Evolutionary conservation across 306 rosid species (phyloP), one percentile per base, ranked within the genome.

Genomic region (Gynostemma pentaphyllum): DNA sequence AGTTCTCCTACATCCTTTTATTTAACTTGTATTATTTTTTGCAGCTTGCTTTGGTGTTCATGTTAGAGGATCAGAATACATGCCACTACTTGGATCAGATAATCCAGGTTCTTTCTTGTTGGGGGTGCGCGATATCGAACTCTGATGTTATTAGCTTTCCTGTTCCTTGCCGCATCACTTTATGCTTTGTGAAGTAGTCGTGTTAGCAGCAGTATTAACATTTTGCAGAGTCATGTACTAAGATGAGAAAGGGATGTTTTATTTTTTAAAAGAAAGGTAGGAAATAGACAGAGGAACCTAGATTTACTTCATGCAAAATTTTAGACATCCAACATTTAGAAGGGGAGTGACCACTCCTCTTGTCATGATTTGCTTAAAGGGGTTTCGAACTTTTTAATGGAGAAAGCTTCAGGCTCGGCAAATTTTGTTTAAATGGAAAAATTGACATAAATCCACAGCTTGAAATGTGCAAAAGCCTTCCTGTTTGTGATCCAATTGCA

Each of bases 1-100:
- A 36, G 9, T 49, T 66, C 53, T 39, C 29, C 44, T 22, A 22
- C 7, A 49, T 41, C 40, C 26, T 9, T 60, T 14, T 27, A n/a
- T 12, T 26, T 54, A 45, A 46, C 22, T 55, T 67, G 30, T 27
- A 3, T 15, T 61, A 63, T 21, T 75, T 71, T 64, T 14, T 74
- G 88, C 76, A 91, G 98, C 98, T 74, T 92, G 98, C 88, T 92
- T 77, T 76, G 75, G 92, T 68, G 96, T 82, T 54, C 98, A 81
- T 55, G 98, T 92, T 74, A 88, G 98, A 75, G 95, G 98, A 70
- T 88, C 88, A 5, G 96, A 92, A 76, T 92, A 86, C 74, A 82
- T 80, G 79, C 94, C 96, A 8, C 84, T 82, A n/a, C 78, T 78
- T 18, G 94, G 95, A 66, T 80, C 92, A 7, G 49, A 76, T 30